A percentile compares a stretch with the other conserved stretches of the same genome.
Conservation (phyloP, 2,329 filamentous ascomycete genomes). For the Cordyceps cateniannulata region DNA sequence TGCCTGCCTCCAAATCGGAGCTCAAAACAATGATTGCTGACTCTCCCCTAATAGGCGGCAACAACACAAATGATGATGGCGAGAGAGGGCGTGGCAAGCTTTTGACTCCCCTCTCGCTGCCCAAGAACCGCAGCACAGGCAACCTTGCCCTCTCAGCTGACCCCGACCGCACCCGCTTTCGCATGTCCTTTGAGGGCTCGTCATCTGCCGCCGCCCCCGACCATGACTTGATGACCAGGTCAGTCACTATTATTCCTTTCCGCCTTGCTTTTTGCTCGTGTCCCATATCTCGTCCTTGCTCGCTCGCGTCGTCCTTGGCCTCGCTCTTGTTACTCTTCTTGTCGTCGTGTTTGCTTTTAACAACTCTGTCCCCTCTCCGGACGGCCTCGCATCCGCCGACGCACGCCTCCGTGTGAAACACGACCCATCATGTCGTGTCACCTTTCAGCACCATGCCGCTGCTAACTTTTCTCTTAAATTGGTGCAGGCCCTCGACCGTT, state of each 20-base stretch:
- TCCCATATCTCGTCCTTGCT: neutral
- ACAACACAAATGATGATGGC: slow-evolving; percentile 21
- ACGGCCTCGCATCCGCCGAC: neutral
- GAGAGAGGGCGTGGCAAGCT: slow-evolving; percentile 40
- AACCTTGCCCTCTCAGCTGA: slow-evolving; percentile 48
- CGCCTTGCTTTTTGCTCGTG: neutral
- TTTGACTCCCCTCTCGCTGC: slow-evolving; percentile 43
- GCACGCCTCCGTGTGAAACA: neutral
- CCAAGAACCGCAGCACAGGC: slow-evolving; percentile 61
- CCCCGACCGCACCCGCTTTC: slow-evolving; percentile 54
- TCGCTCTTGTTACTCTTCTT: neutral
- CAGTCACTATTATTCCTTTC: slow-evolving; percentile 17
- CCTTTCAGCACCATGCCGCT: slow-evolving; percentile 9
- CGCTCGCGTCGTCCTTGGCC: no score
- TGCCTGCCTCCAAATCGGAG: neutral
- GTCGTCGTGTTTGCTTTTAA: neutral
- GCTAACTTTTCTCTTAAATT: slow-evolving; percentile 22
- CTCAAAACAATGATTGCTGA: slow-evolving; percentile 17
- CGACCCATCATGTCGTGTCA: slow-evolving; percentile 5
- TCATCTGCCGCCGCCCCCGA: slow-evolving; percentile 49
- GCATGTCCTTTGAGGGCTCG: slow-evolving; percentile 72
- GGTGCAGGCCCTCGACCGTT: slow-evolving; percentile 68
- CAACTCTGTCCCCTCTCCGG: neutral
- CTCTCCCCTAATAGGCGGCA: slow-evolving; percentile 13
- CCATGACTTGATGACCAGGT: slow-evolving; percentile 71